Evolutionary conservation across 2,329 filamentous ascomycete genomes (phyloP), one percentile per base, ranked within the genome.

Genomic region (Leptoxyphium fumago): DNA sequence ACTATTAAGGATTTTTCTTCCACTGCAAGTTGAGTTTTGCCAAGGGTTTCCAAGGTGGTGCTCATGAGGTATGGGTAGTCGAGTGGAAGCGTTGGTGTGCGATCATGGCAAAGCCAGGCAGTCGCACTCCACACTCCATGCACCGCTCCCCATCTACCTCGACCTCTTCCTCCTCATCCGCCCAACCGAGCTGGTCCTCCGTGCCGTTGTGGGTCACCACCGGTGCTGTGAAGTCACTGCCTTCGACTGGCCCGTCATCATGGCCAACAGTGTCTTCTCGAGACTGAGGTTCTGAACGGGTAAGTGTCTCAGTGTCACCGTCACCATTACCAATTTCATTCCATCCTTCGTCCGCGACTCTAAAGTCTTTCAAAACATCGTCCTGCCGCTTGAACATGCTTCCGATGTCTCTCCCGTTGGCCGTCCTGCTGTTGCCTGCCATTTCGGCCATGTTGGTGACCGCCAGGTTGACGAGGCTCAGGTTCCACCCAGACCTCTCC

Each of bases 401-500:
- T 1, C 74, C 73, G 51, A 95, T 94, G 55, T 94, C 80, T 50
- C 82, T 72, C 1, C 84, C 84, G 10, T 56, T 60, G 0, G 65
- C 65, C 17, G 61, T 64, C 51, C 60, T 69, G 43, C 63, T 64
- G 21, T 62, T 55, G 8, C 67, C 64, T 18, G 64, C 68, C 3
- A 63, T 61, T 48, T 69, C 65, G 6, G 56, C 72, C 80, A 96
- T 89, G 58, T 94, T 94, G 11, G 84, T 82, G 7, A 84, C 87
- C 39, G 85, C 88, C 17, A 96, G 68, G 51, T 95, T 96, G 46
- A 96, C 69, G 42, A 96, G 66, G 50, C 82, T 84, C 14, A 95
- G 63, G 51, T 89, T 84, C 82, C 84, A 94, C 2, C 75, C 78
- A 8, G 70, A 66, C 48, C 72, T 75, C 48, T 82, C 78, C 0